Evolutionary conservation across 805 yeast genomes (phyloP).

Genomic region (Metschnikowia cubensis): DNA sequence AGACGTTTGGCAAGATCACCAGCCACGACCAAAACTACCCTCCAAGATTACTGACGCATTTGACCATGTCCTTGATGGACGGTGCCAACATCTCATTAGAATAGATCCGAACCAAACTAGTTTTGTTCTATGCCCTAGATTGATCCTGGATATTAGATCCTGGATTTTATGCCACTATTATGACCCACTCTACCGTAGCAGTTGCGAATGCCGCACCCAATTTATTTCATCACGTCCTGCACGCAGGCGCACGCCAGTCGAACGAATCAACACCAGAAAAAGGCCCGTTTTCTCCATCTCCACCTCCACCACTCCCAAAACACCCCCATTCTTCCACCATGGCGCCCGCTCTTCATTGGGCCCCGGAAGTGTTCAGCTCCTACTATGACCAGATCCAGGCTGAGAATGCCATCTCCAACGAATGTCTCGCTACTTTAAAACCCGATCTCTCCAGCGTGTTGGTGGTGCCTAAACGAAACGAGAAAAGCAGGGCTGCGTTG

Average conservation of each 20-base stretch:
- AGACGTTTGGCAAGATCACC: slow-evolving; percentile 12
- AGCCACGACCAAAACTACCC: slow-evolving; percentile 13
- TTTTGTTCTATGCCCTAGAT: background rate
- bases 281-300: background rate
- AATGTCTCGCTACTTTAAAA: slow-evolving; percentile 12
- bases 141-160: too few relatives aligned
- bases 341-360: slow-evolving; percentile 12
- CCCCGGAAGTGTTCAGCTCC: slow-evolving; percentile 12
- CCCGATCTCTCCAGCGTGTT: slow-evolving; percentile 32
- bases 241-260: background rate
- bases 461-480: slow-evolving; percentile 32
- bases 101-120: too few relatives aligned
- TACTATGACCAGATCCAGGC: slow-evolving; percentile 15
- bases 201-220: slow-evolving; percentile 1
- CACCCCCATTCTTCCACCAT: background rate
- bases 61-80: slow-evolving; percentile 17
- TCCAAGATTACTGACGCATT: slow-evolving; percentile 12
- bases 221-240: slow-evolving; percentile 6
- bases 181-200: background rate
- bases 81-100: slow-evolving; percentile 13
- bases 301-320: background rate
- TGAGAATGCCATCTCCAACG: slow-evolving; percentile 5
- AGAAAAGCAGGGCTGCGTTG: slow-evolving; percentile 16
- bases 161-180: background rate
- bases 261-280: slow-evolving; percentile 6